phyloP scores from a whole-genome alignment of 2,329 filamentous ascomycete species.

The Penicillium brasilianum region DNA sequence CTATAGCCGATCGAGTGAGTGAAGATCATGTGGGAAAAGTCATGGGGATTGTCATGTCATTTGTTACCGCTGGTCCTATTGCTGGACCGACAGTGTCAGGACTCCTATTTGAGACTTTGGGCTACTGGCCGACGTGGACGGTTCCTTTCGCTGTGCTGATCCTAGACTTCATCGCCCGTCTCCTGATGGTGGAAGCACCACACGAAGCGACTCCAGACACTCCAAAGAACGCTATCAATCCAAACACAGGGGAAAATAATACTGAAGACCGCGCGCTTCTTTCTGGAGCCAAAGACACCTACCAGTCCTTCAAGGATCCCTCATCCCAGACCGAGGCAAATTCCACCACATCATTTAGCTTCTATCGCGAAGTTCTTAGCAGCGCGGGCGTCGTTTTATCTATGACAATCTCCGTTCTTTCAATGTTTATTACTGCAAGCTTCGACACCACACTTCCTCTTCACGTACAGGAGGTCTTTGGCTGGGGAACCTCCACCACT shows the following conservation, averaged over 20 bases:
- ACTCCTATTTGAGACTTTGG: constrained; percentile 24
- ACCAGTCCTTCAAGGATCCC: no score
- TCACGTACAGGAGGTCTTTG: constrained; percentile 28
- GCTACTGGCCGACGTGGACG: constrained; percentile 33
- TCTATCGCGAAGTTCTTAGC: constrained; percentile 24
- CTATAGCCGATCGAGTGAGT: constrained; percentile 24
- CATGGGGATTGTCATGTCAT: no score
- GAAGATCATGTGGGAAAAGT: constrained; percentile 29
- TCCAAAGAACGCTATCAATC: no score
- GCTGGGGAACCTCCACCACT: no score
- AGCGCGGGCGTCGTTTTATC: constrained; percentile 23
- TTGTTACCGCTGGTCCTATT: constrained; percentile 23
- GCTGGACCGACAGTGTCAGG: constrained; percentile 28
- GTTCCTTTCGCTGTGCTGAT: constrained; percentile 24
- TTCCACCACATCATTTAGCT: no score
- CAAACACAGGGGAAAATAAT: no score
- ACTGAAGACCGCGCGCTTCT: no score
- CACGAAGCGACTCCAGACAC: neutral
- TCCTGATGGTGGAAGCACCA: constrained; percentile 33
- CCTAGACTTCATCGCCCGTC: constrained; percentile 31
- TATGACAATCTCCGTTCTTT: no score
- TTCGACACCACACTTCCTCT: constrained; percentile 34
- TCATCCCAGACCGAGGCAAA: no score
- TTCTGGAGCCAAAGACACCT: no score
- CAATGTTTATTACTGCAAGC: constrained; percentile 22